Evolutionary conservation across 2,329 filamentous ascomycete species (phyloP).

Genomic region (Verticillium isaacii): DNA sequence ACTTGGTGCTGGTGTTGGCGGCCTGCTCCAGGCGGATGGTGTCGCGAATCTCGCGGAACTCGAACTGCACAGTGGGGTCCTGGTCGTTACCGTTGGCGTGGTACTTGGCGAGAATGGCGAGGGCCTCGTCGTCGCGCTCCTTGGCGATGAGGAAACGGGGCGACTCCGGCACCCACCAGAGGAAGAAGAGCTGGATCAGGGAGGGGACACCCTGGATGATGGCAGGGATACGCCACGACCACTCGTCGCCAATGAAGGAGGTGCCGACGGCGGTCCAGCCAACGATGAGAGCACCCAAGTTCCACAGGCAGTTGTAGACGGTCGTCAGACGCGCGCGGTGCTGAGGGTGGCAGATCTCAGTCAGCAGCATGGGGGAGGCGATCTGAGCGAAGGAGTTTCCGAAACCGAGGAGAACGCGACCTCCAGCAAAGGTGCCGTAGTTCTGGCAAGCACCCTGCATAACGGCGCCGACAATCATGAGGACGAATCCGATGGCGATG

Average conservation of each 20-base stretch:
- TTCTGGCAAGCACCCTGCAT: constrained; percentile 48
- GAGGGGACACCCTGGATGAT: constrained; percentile 44
- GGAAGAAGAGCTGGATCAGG: constrained; percentile 41
- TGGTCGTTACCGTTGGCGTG: constrained; percentile 24
- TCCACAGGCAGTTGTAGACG: constrained; percentile 53
- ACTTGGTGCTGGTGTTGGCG: constrained; percentile 40
- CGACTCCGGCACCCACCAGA: constrained; percentile 44
- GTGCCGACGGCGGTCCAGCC: constrained; percentile 48
- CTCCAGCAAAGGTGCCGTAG: constrained; percentile 39
- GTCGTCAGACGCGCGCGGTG: constrained; percentile 44
- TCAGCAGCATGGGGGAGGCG: constrained; percentile 46
- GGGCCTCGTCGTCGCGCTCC: constrained; percentile 29
- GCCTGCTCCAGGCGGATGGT: constrained; percentile 49
- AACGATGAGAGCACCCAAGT: constrained; percentile 40
- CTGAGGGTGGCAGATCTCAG: constrained; percentile 49
- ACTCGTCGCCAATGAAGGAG: constrained; percentile 37
- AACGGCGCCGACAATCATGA: constrained; percentile 52
- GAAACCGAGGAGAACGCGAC: constrained; percentile 53
- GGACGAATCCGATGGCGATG: constrained; percentile 47
- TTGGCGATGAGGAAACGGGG: constrained; percentile 35
- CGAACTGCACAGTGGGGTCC: constrained; percentile 51
- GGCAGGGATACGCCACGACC: constrained; percentile 47
- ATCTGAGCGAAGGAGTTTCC: constrained; percentile 49
- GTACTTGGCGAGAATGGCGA: constrained; percentile 26
- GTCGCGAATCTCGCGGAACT: constrained; percentile 56